phyloP scores from a whole-genome alignment of 2,329 filamentous ascomycete genomes.

The Apiospora aurea region DNA sequence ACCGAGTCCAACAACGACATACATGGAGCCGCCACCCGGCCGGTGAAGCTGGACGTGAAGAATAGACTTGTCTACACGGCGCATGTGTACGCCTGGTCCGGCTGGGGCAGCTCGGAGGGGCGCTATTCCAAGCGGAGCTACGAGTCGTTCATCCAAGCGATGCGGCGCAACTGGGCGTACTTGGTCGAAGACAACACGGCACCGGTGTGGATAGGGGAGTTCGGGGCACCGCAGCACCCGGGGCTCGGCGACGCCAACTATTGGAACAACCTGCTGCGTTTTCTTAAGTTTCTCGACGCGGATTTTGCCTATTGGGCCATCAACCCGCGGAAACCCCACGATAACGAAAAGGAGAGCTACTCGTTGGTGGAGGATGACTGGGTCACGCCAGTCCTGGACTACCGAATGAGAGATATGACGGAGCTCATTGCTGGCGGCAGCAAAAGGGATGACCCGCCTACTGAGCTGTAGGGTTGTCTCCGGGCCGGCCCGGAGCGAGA shows the following conservation, averaged over 20 bases:
- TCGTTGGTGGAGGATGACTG: conserved; percentile 69
- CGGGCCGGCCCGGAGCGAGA: neutral
- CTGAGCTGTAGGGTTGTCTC: neutral
- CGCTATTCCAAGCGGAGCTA: conserved; percentile 68
- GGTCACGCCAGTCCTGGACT: conserved; percentile 67
- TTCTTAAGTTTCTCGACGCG: conserved; percentile 63
- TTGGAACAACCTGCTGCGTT: conserved; percentile 69
- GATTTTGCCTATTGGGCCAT: conserved; percentile 77
- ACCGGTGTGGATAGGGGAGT: conserved; percentile 74
- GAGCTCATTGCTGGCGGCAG: conserved; percentile 54
- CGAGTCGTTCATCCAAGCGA: conserved; percentile 66
- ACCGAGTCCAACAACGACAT: conserved; percentile 73
- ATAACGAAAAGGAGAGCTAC: conserved; percentile 66
- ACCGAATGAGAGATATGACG: conserved; percentile 67
- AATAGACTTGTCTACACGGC: conserved; percentile 70
- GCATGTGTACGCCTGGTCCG: conserved; percentile 74
- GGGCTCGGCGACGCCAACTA: conserved; percentile 67
- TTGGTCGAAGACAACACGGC: conserved; percentile 62
- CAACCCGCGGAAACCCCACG: conserved; percentile 69
- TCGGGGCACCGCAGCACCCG: conserved; percentile 64
- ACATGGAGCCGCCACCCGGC: conserved; percentile 59
- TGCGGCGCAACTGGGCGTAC: conserved; percentile 72
- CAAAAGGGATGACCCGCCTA: neutral
- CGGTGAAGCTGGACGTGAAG: conserved; percentile 62
- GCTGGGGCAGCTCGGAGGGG: conserved; percentile 68